Evolutionary conservation across 1,284 basidiomycete genomes (phyloP).

Genomic region (Acaromyces ingoldii): DNA sequence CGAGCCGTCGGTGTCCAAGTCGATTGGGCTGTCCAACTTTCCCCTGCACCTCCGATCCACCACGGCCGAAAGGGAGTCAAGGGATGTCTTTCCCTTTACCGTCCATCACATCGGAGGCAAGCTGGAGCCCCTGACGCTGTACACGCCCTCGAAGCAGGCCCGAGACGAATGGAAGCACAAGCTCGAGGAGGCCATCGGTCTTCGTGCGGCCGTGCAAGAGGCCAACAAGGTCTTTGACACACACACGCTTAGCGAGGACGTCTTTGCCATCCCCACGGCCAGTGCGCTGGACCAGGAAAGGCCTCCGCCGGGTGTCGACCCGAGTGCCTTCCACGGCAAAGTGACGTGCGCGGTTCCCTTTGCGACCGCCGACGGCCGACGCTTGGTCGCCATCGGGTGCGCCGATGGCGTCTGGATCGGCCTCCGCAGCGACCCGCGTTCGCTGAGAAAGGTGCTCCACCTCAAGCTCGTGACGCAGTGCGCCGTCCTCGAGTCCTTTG

Average conservation of each 20-base stretch:
- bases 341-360: slow-evolving; percentile 83
- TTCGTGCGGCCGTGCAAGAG: slow-evolving; percentile 80
- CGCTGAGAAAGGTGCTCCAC: slow-evolving; percentile 81
- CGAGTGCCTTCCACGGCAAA: slow-evolving; percentile 76
- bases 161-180: slow-evolving; percentile 83
- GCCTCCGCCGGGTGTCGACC: slow-evolving; percentile 58
- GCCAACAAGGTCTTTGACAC: slow-evolving; percentile 68
- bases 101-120: slow-evolving; percentile 37
- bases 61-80: slow-evolving; percentile 24
- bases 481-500: slow-evolving; percentile 88
- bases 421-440: slow-evolving; percentile 76
- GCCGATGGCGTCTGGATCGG: slow-evolving; percentile 97
- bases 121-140: slow-evolving; percentile 60
- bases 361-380: slow-evolving; percentile 70
- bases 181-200: slow-evolving; percentile 76
- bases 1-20: slow-evolving; percentile 34
- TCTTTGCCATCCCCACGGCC: slow-evolving; percentile 38
- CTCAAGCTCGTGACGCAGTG: slow-evolving; percentile 86
- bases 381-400: slow-evolving; percentile 84
- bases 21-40: slow-evolving; percentile 39
- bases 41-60: slow-evolving; percentile 31
- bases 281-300: slow-evolving; percentile 25
- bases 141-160: slow-evolving; percentile 70
- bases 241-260: slow-evolving; percentile 46
- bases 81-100: slow-evolving; percentile 44